Evolutionary conservation across 78 protist species (phyloP).

Genomic region (Chrysochromulina tobinii): DNA sequence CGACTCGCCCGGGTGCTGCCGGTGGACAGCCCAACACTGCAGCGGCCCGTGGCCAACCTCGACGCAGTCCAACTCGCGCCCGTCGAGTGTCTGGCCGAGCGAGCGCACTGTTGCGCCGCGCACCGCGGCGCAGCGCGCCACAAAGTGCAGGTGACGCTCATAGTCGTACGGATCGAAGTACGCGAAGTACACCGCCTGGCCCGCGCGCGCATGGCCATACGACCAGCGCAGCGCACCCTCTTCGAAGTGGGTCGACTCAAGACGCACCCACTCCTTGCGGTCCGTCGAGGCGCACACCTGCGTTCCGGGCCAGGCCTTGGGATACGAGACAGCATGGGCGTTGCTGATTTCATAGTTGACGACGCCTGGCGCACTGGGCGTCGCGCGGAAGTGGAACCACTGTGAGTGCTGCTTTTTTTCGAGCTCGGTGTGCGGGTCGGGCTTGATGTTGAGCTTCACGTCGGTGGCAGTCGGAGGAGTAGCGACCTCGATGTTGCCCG

Average conservation of each 20-base stretch:
- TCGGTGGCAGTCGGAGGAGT: neutral
- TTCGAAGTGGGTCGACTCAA: neutral
- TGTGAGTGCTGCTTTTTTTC: neutral
- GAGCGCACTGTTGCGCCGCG: neutral
- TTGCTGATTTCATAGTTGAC: neutral
- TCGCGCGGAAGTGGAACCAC: conserved; percentile 23
- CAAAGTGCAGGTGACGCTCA: neutral
- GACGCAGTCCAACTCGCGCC: neutral
- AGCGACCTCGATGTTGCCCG: too few species aligned
- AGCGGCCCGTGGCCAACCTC: neutral
- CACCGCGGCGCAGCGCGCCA: neutral
- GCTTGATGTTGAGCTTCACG: neutral
- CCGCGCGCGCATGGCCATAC: neutral
- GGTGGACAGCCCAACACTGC: neutral
- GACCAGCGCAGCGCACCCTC: neutral
- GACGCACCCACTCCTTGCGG: neutral
- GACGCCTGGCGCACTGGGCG: neutral
- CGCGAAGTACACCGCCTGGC: neutral
- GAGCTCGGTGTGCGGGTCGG: neutral
- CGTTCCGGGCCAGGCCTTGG: neutral
- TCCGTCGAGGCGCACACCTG: neutral
- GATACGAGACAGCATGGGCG: neutral
- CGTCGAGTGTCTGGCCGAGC: conserved; percentile 13
- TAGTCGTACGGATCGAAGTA: conserved; percentile 3
- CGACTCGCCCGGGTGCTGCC: conserved; percentile 31